Base-by-base conservation (phyloP, 768 basidiomycete species). In the Hericium alpestre region DNA sequence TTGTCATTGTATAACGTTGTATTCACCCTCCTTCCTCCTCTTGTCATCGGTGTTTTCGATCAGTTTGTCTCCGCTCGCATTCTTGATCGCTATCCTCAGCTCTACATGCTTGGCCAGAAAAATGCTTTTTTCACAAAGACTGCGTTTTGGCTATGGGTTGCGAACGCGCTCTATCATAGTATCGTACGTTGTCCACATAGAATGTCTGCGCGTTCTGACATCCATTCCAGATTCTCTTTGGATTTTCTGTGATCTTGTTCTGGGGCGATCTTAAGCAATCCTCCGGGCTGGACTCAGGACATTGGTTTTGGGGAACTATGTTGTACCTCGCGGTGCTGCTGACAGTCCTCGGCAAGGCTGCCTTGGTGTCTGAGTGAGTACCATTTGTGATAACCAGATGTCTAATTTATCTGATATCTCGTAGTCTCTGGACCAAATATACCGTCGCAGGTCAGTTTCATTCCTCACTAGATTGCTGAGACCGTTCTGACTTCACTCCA, bases 261-360 rank as follows among this genome's bases (percentile, higher is more conserved):
- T 93, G 92, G 87, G 91, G 91, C 47, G 93, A 94, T 66, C 72
- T 96, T 61, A 88, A 93, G 64, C 83, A 88, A 55, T 71, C 80
- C 0, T 76, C 82, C 54, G 96, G 96, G 1, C 76, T 81, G 56
- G 90, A 95, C 67, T 83, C 87, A 11, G 95, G 93, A 1, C 92
- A 93, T 73, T 99, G 96, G 96, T 90, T 94, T 64, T 99, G 95
- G 95, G 96, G 96, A 51, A 95, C 93, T 12, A 90, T 88, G 22
- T 72, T 98, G n/a, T 99, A 98, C 69, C 81, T 98, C 49, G 84
- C 89, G 1, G 91, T 96, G 8, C 78, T 98, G 27, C 75, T 97
- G 52, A 98, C 95, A 1, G 95, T 98, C 3, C 82, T 99, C 8
- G 96, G 94, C 46, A 98, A 99, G 71, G 96, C 96, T 15, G 95